A percentile compares a stretch with the other conserved stretches of the same genome.
Conservation (phyloP, 176 grass and related monocot species). For the Carex littledalei region DNA sequence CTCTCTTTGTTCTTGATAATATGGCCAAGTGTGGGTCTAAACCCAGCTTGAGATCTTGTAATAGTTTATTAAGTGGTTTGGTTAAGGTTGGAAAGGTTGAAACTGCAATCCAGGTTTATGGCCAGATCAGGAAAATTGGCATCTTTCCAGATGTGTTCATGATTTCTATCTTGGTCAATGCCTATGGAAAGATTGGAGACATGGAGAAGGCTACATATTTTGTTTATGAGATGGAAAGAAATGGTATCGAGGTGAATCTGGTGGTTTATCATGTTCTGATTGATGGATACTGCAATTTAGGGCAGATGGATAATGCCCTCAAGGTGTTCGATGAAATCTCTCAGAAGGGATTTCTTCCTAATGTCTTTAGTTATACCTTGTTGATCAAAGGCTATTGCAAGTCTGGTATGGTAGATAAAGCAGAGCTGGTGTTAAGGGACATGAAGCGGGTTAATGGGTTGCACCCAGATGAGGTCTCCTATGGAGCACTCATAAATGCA, state of each 20-base stretch:
- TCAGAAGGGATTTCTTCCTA: slow-evolving; percentile 43
- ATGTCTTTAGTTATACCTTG: slow-evolving; percentile 71
- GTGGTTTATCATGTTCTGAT: slow-evolving; percentile 72
- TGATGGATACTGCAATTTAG: slow-evolving; percentile 54
- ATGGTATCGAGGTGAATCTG: slow-evolving; percentile 65
- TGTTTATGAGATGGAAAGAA: slow-evolving; percentile 51
- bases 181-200: slow-evolving; percentile 51
- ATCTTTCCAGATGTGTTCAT: slow-evolving; percentile 61
- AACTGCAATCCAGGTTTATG: slow-evolving; percentile 36
- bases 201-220: slow-evolving; percentile 34
- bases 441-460: slow-evolving; percentile 37
- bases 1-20: slow-evolving; percentile 82
- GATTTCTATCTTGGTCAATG: slow-evolving; percentile 63
- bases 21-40: slow-evolving; percentile 61
- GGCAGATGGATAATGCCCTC: slow-evolving; percentile 37
- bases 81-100: slow-evolving; percentile 43
- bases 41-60: slow-evolving; percentile 66
- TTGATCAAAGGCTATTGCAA: slow-evolving; percentile 89
- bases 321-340: slow-evolving; percentile 29
- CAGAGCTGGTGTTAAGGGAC: slow-evolving; percentile 50
- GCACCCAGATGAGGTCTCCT: slow-evolving; percentile 49
- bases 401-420: slow-evolving; percentile 46
- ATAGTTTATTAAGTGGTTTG: slow-evolving; percentile 60
- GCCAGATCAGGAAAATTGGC: slow-evolving; percentile 43
- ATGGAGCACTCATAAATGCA: slow-evolving; percentile 67